Percentiles rank a stretch among this genome's conserved stretches.
phyloP scores from a whole-genome alignment of 768 basidiomycete genomes.

The Mycena pura region DNA sequence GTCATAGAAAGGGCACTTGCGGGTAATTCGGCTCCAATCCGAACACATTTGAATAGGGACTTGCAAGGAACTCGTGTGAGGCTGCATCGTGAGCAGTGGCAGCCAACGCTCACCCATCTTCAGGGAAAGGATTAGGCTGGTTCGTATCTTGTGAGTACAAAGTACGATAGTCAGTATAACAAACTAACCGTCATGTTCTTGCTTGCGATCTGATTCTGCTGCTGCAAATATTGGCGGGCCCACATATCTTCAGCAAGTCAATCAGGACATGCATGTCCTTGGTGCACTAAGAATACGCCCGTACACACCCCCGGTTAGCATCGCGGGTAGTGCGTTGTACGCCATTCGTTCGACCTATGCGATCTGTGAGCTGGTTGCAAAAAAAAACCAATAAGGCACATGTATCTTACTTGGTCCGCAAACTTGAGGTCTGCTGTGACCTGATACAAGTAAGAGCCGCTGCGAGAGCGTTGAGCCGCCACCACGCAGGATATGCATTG shows the following conservation, averaged over 20 bases:
- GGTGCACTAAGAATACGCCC: constrained; percentile 24
- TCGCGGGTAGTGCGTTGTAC: constrained; percentile 49
- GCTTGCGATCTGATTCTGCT: constrained; percentile 63
- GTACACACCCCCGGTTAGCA: constrained; percentile 43
- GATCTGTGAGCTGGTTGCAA: too few relatives aligned
- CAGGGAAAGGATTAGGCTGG: constrained; percentile 58
- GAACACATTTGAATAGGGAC: constrained; percentile 48
- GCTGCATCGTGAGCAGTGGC: neutral
- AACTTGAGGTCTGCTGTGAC: constrained; percentile 61
- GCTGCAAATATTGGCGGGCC: constrained; percentile 64
- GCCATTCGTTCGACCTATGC: constrained; percentile 43
- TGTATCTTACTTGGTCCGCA: constrained; percentile 49
- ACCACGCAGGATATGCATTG: too few relatives aligned
- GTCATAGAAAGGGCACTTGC: constrained; percentile 23
- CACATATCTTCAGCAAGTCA: constrained; percentile 52
- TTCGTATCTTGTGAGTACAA: neutral
- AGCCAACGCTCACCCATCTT: constrained; percentile 47
- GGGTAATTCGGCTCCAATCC: constrained; percentile 51
- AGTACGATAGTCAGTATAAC: constrained; percentile 20
- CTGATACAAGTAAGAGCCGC: constrained; percentile 62
- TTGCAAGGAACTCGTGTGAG: constrained; percentile 15
- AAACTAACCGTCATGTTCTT: constrained; percentile 59
- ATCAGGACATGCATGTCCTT: neutral
- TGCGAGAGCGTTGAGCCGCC: too few relatives aligned
- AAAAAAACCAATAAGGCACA: too few relatives aligned